Evolutionary conservation across 345 rosid genomes (phyloP).

Genomic region (Camelina laxa): DNA sequence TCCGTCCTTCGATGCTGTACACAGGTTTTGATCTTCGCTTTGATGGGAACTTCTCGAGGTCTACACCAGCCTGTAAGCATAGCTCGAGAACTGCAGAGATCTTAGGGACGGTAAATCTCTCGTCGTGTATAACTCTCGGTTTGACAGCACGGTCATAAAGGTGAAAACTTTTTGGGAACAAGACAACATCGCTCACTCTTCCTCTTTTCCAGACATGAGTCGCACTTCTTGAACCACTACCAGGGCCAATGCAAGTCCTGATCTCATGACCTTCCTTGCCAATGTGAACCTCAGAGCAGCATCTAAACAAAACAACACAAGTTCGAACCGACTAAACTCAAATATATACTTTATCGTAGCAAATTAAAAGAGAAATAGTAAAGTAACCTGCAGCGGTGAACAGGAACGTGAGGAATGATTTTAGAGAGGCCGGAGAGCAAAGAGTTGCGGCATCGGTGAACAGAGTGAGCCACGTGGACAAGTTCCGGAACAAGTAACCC

Average conservation of each 20-base stretch:
- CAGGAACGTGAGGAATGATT: conserved; percentile 54
- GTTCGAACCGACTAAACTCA: neutral
- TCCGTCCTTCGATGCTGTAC: conserved; percentile 81
- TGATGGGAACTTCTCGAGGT: conserved; percentile 65
- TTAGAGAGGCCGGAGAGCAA: conserved; percentile 60
- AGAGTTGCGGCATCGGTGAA: conserved; percentile 57
- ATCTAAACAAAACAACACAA: conserved; percentile 46
- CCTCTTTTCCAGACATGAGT: conserved; percentile 84
- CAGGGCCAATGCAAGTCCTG: conserved; percentile 76
- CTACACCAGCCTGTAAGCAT: conserved; percentile 83
- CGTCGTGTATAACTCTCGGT: conserved; percentile 73
- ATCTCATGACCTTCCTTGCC: conserved; percentile 77
- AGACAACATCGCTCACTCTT: conserved; percentile 56
- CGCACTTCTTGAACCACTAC: conserved; percentile 67
- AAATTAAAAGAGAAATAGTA: neutral
- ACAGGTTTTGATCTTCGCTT: conserved; percentile 84
- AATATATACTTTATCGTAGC: neutral
- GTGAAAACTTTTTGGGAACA: conserved; percentile 77
- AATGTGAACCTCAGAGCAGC: conserved; percentile 70
- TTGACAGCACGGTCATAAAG: conserved; percentile 85
- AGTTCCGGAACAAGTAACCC: conserved; percentile 81
- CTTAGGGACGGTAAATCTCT: conserved; percentile 53
- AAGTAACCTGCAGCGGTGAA: conserved; percentile 73
- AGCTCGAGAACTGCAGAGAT: conserved; percentile 83
- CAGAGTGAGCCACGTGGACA: conserved; percentile 63